Evolutionary conservation across 331 rosid genomes (phyloP), one percentile per base, ranked within the genome.

Genomic region (Pyrus hybrid): DNA sequence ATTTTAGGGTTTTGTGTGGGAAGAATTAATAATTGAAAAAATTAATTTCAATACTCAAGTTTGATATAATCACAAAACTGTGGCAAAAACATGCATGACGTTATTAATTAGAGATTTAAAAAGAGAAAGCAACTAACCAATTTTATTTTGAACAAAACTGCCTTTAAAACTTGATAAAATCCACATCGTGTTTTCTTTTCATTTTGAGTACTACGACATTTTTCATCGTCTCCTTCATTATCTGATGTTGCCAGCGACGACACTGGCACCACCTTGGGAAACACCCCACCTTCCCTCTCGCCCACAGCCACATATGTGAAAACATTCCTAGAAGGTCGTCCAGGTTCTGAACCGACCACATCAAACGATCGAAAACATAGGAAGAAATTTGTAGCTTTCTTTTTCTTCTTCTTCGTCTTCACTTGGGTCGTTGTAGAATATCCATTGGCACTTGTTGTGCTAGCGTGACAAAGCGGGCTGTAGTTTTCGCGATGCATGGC

Each of bases 301-400:
- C 70, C 79, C 35, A 62, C 76, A 18, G 85, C 41, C 14, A 76
- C 61, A 16, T 64, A 81, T 14, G 74, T 18, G 51, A 83, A 62
- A 75, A 75, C 63, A 2, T 64, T 37, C 68, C 3, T 64, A 64
- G 23, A 83, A 8, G 68, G 14, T 74, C 80, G 3, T 20, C 62
- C 28, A 7, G 35, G 28, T 17, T 64, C 35, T 41, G 9, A 20
- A n/a, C 7, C 41, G 2, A 17, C 72, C 6, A 30, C n/a, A 65
- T 70, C 75, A 5, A 17, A 41, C 6, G 84, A 58, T 29, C 66
- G 80, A 53, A 89, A 88, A 57, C 97, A 89, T 14, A 30, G 63
- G 37, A 85, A 79, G 17, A 80, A 73, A 63, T 75, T 73, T 10
- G 43, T 43, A 3, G 57, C 41, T 21, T 57, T 57, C 4, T 9